Base-by-base conservation (phyloP, 345 rosid genomes). In the Salix exigua region DNA sequence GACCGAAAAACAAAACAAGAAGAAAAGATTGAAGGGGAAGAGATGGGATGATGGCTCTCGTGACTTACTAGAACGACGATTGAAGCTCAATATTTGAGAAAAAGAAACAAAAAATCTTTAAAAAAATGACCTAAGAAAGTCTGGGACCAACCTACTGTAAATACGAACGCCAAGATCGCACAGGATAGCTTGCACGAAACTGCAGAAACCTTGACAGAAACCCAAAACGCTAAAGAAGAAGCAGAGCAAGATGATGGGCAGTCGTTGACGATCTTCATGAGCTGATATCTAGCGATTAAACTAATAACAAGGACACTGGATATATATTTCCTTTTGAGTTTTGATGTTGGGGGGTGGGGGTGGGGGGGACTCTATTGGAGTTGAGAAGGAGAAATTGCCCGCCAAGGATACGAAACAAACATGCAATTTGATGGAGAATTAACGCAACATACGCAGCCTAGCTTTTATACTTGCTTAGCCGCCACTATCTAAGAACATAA, bases 81-180 rank as follows among this genome's bases (percentile, higher is more conserved):
- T 8, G 44, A 40, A 55, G 10, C 23, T 13, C 62, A n/a, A 10
- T n/a, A 58, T 58, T 13, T 73, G 10, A 40, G 37, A 53, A 2
- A 35, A 74, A 18, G 21, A 23, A 11, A 65, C 44, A 68, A 7
- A 53, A 30, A 37, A 9, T 7, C 8, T 11, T 25, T 25, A 44
- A 1, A 53, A 53, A 53, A 10, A 7, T 9, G 5, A 18, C 44
- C 30, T 6, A 12, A 46, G 60, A 30, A 30, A 61, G n/a, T n/a
- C 1, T 58, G 2, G 38, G 21, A 82, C 75, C 28, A 62, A 85
- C 86, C 85, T 23, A 77, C 31, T 11, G 84, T 86, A 33, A 85
- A 83, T 42, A 81, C 38, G 38, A 72, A 66, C 7, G 71, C 44
- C 5, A 73, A 72, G 78, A 74, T 12, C 18, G 80, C 79, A 37